These are phyloP conservation scores for Colletotrichum tropicicola DNA, from an alignment of 2,329 filamentous ascomycete species.

Conservation along the genomic window DNA sequence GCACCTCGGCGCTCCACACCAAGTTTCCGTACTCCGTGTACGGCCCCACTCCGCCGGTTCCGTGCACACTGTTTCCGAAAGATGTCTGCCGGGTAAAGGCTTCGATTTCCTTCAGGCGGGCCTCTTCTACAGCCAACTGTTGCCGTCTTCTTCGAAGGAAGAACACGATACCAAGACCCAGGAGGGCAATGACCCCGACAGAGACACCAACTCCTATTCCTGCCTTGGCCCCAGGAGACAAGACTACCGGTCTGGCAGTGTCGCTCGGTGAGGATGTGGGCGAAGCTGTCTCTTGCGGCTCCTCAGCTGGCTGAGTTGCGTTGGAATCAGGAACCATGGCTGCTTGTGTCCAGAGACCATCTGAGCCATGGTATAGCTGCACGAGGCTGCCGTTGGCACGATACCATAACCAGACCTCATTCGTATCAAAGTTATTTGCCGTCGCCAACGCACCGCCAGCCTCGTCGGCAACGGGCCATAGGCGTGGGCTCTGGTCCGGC, in stretches of 20 bases:
- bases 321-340: slow-evolving; percentile 36
- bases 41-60: slow-evolving; percentile 34
- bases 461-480: slow-evolving; percentile 43
- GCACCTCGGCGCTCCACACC: slow-evolving; percentile 8
- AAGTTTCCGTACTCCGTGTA: slow-evolving; percentile 8
- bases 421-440: slow-evolving; percentile 36
- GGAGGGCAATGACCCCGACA: slow-evolving; percentile 50
- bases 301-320: slow-evolving; percentile 26
- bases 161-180: slow-evolving; percentile 56
- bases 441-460: slow-evolving; percentile 40
- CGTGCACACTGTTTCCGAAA: slow-evolving; percentile 30
- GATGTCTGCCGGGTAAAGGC: slow-evolving; percentile 35
- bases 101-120: slow-evolving; percentile 33
- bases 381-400: slow-evolving; percentile 39
- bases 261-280: slow-evolving; percentile 39
- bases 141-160: slow-evolving; percentile 51
- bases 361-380: slow-evolving; percentile 41
- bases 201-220: slow-evolving; percentile 65
- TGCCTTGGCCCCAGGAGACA: slow-evolving; percentile 61
- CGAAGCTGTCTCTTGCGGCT: slow-evolving; percentile 1
- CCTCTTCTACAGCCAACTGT: slow-evolving; percentile 34
- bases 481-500: slow-evolving; percentile 32
- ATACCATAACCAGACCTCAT: slow-evolving; percentile 44
- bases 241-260: slow-evolving; percentile 38
- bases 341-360: slow-evolving; percentile 40